phyloP scores from a whole-genome alignment of 768 basidiomycete species.

The Coprinellus micaceus region DNA sequence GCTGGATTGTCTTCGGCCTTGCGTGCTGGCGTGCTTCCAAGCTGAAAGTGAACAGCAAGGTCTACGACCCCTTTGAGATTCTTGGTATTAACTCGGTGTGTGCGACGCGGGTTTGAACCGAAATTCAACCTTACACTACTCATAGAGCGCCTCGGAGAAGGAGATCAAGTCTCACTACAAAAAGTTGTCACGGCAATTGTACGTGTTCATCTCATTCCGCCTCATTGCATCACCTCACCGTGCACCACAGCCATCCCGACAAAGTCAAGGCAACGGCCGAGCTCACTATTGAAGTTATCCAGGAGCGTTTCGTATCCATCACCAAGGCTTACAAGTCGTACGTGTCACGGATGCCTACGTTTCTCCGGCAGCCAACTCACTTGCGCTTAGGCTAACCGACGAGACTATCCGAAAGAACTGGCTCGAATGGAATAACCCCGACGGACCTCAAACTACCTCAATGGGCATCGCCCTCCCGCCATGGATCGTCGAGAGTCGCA shows the following conservation, averaged over 20 bases:
- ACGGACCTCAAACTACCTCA: constrained; percentile 90
- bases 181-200: constrained; percentile 87
- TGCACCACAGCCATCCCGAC: constrained; percentile 81
- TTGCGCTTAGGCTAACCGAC: constrained; percentile 70
- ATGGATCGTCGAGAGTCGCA: constrained; percentile 90
- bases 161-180: constrained; percentile 96
- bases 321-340: constrained; percentile 98
- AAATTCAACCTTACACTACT: constrained; percentile 2
- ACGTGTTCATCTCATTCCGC: constrained; percentile 17
- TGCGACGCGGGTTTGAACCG: constrained; percentile 12
- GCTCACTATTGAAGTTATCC: constrained; percentile 82
- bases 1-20: constrained; percentile 72
- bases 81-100: constrained; percentile 71
- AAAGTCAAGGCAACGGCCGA: constrained; percentile 84
- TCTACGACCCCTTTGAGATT: constrained; percentile 95
- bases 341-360: constrained; percentile 21
- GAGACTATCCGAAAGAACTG: constrained; percentile 88
- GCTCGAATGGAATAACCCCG: constrained; percentile 88
- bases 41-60: constrained; percentile 55
- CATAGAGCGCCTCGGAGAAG: constrained; percentile 69
- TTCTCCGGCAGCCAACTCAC: background rate
- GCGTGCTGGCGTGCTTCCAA: constrained; percentile 63
- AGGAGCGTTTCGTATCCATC: constrained; percentile 82
- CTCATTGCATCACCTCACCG: background rate
- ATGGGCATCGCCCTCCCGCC: constrained; percentile 94